Evolutionary conservation across 2,329 filamentous ascomycete species (phyloP).

Genomic region (Alternaria arborescens): DNA sequence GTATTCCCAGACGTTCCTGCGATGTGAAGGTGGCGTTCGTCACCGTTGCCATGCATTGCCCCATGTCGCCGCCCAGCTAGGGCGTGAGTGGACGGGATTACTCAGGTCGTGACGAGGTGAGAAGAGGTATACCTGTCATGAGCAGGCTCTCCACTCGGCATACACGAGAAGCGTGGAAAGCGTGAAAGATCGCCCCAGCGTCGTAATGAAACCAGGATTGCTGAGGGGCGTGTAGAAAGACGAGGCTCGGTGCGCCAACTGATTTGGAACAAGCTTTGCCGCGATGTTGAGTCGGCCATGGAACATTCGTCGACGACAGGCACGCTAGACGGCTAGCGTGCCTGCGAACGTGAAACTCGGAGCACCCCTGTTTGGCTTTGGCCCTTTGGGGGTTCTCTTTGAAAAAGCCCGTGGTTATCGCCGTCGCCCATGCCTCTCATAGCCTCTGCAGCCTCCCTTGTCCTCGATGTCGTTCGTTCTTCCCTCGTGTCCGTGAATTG

Average conservation of each 20-base stretch:
- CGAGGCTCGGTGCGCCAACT: conserved; percentile 5
- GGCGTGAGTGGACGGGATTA: background rate
- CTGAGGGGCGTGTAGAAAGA: background rate
- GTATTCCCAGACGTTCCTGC: background rate
- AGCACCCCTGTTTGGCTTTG: conserved; percentile 15
- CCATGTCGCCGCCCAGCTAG: background rate
- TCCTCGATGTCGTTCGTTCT: background rate
- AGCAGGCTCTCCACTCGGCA: conserved; percentile 2
- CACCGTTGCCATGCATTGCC: background rate
- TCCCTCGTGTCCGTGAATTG: conserved; percentile 7
- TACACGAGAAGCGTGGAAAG: background rate
- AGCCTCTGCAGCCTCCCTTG: background rate
- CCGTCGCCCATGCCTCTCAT: conserved; percentile 1
- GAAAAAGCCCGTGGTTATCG: conserved; percentile 8
- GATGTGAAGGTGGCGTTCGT: background rate
- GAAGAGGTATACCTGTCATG: conserved; percentile 4
- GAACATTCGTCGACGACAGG: conserved; percentile 12
- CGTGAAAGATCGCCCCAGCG: conserved; percentile 2
- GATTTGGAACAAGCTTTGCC: conserved; percentile 13
- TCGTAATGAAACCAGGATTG: conserved; percentile 2
- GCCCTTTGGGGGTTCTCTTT: conserved; percentile 3
- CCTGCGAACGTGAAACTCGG: conserved; percentile 16
- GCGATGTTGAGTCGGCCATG: conserved; percentile 4
- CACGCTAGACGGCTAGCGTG: conserved; percentile 10
- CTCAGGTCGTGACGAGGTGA: background rate